Conservation (phyloP, 352 stramenopile genomes). For the Pythium aphanidermatum region DNA sequence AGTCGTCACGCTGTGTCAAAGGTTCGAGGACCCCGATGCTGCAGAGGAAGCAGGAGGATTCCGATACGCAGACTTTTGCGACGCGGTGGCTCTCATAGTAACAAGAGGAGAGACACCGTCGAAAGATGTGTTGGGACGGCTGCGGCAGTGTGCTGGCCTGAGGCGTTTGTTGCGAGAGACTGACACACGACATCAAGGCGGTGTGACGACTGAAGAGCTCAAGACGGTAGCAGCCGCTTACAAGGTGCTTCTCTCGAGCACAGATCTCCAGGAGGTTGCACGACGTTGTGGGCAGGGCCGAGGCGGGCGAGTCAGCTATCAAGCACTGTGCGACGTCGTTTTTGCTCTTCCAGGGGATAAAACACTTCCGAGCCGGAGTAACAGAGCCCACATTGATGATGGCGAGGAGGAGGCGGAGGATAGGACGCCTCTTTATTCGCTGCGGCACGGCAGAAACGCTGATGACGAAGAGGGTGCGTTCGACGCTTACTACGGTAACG, state of each 20-base stretch:
- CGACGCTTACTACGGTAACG: not conserved
- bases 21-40: slow-evolving; percentile 20
- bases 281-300: not conserved
- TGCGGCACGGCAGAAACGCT: not conserved
- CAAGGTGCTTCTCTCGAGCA: slow-evolving; percentile 4
- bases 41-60: slow-evolving; percentile 18
- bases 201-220: slow-evolving; percentile 4
- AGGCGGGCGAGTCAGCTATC: slow-evolving; percentile 6
- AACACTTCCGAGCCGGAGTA: not conserved
- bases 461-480: not conserved
- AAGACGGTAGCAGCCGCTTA: not conserved
- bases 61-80: slow-evolving; percentile 57
- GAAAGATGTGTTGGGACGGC: slow-evolving; percentile 1
- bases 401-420: not conserved
- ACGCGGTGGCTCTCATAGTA: slow-evolving; percentile 23
- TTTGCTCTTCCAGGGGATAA: slow-evolving; percentile 7
- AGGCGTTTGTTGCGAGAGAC: slow-evolving; percentile 4
- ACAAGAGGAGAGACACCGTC: not conserved
- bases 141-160: slow-evolving; percentile 5
- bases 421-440: not conserved
- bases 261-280: slow-evolving; percentile 5
- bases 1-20: slow-evolving; percentile 48
- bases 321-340: slow-evolving; percentile 17
- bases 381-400: not conserved
- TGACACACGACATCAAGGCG: not conserved